phyloP scores from a whole-genome alignment of 1,139 yeast genomes.

The Hemisphaericaspora lyxosophila region DNA sequence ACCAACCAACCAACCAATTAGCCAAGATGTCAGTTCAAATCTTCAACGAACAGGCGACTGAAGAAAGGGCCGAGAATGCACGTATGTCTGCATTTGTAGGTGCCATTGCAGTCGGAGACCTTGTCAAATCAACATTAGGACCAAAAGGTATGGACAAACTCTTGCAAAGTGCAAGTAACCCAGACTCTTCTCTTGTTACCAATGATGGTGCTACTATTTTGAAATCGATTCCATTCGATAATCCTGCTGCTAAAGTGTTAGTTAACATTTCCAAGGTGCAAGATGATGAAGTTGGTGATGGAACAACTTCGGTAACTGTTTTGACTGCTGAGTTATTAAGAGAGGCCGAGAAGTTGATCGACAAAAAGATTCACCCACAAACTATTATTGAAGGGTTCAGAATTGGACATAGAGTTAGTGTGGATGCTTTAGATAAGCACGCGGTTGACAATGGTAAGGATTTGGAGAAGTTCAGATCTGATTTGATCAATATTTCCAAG shows the following conservation, averaged over 20 bases:
- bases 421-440: constrained; percentile 70
- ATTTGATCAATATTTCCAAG: constrained; percentile 81
- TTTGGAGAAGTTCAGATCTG: constrained; percentile 66
- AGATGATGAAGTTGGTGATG: constrained; percentile 99
- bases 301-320: constrained; percentile 98
- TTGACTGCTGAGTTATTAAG: constrained; percentile 86
- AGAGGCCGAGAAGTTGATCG: constrained; percentile 93
- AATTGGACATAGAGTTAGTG: constrained; percentile 81
- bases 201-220: constrained; percentile 98
- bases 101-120: constrained; percentile 97
- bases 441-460: constrained; percentile 75
- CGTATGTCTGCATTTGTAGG: constrained; percentile 97
- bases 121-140: constrained; percentile 92
- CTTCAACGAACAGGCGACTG: constrained; percentile 96
- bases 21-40: constrained; percentile 83
- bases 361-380: constrained; percentile 94
- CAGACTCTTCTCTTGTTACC: constrained; percentile 73
- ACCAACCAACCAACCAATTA: not conserved
- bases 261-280: constrained; percentile 96
- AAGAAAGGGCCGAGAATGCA: constrained; percentile 97
- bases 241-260: constrained; percentile 97
- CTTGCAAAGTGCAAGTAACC: constrained; percentile 81
- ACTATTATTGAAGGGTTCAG: constrained; percentile 95
- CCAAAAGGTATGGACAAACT: constrained; percentile 99
- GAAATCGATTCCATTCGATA: constrained; percentile 91